Evolutionary conservation across 371 early-diverging fungal genomes (phyloP).

Genomic region (Batkoa obscura): DNA sequence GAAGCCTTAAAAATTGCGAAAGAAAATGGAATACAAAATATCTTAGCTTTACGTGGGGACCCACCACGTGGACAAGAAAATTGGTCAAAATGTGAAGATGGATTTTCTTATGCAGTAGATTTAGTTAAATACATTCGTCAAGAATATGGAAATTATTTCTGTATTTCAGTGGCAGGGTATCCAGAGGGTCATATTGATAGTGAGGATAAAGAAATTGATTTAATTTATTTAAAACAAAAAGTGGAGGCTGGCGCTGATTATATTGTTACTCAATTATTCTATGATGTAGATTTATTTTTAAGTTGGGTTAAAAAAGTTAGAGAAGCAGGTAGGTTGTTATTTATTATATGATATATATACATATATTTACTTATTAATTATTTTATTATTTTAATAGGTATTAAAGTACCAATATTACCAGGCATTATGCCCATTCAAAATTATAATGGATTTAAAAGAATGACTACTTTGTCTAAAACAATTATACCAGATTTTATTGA

Average conservation of each 20-base stretch:
- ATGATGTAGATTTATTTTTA: slow-evolving; percentile 59
- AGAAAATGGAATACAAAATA: slow-evolving; percentile 71
- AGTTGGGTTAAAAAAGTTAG: slow-evolving; percentile 52
- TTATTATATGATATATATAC: background rate
- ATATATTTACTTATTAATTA: background rate
- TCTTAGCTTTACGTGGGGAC: slow-evolving; percentile 80
- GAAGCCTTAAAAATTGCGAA: slow-evolving; percentile 55
- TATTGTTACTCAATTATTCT: slow-evolving; percentile 76
- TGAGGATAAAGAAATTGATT: slow-evolving; percentile 37
- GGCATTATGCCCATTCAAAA: slow-evolving; percentile 82
- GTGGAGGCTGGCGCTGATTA: slow-evolving; percentile 73
- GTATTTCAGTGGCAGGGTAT: slow-evolving; percentile 64
- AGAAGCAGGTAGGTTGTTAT: slow-evolving; percentile 15
- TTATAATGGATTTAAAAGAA: slow-evolving; percentile 61
- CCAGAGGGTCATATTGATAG: slow-evolving; percentile 66
- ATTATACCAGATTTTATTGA: slow-evolving; percentile 46
- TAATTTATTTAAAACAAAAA: slow-evolving; percentile 55
- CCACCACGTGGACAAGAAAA: slow-evolving; percentile 56
- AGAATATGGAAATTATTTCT: slow-evolving; percentile 75
- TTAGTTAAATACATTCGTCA: slow-evolving; percentile 63
- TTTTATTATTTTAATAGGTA: slow-evolving; percentile 15
- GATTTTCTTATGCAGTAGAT: slow-evolving; percentile 63
- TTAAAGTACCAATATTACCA: slow-evolving; percentile 64
- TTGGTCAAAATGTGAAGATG: slow-evolving; percentile 49
- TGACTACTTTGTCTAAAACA: slow-evolving; percentile 59